Percentiles rank a stretch among this genome's conserved stretches.
phyloP scores from a whole-genome alignment of 768 basidiomycete species.

The Tulasnella calospora region DNA sequence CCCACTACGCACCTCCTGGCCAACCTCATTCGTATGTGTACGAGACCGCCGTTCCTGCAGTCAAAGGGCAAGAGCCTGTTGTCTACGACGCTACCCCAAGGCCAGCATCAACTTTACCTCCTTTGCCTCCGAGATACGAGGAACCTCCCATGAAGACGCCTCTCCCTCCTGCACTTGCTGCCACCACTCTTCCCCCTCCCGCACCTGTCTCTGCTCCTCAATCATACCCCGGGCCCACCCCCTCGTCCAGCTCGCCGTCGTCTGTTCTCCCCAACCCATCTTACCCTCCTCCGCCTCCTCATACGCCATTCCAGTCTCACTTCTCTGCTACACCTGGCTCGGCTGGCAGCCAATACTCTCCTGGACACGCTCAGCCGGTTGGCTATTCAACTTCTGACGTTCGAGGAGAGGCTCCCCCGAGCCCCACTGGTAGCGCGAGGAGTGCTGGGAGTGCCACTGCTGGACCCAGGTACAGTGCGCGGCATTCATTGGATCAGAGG shows the following conservation, averaged over 20 bases:
- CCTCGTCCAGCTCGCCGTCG: neutral
- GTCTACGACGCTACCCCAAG: neutral
- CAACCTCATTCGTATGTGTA: neutral
- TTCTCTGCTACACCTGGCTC: conserved; percentile 1
- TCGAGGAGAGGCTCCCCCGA: neutral
- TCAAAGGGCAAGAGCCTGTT: neutral
- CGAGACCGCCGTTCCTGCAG: neutral
- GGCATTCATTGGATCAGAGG: conserved; percentile 14
- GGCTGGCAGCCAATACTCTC: neutral
- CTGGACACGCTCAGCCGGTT: neutral
- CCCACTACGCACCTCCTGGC: neutral
- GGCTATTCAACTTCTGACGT: neutral
- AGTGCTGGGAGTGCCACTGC: neutral
- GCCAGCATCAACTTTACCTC: neutral
- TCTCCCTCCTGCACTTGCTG: neutral
- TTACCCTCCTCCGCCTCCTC: conserved; percentile 1
- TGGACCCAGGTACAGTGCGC: neutral
- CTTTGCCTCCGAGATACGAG: neutral
- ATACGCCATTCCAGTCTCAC: neutral
- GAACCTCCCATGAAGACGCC: neutral
- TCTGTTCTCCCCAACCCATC: neutral
- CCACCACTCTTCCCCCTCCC: neutral
- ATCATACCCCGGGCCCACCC: neutral
- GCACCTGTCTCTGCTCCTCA: neutral
- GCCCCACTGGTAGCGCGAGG: neutral